These are phyloP conservation scores for Clonostachys rhizophaga DNA, from an alignment of 2,329 filamentous ascomycete species.

Conservation along the genomic window DNA sequence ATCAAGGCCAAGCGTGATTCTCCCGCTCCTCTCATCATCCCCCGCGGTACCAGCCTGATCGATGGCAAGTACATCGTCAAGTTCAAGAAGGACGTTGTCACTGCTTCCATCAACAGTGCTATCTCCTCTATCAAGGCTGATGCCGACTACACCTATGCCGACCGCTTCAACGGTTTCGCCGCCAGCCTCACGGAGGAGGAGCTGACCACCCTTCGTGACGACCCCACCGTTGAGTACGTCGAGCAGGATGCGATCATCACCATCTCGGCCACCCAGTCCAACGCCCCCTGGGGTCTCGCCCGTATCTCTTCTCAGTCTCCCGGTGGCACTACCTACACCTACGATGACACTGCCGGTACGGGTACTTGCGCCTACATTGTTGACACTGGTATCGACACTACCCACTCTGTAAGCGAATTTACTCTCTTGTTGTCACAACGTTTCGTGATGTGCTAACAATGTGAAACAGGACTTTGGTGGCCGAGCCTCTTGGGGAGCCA, in stretches of 20 bases:
- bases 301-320: conserved; percentile 25
- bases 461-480: conserved; percentile 28
- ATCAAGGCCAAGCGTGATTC: conserved; percentile 16
- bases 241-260: conserved; percentile 38
- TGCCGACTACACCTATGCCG: conserved; percentile 21
- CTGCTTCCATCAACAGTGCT: conserved; percentile 13
- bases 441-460: neutral
- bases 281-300: conserved; percentile 33
- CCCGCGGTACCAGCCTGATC: conserved; percentile 20
- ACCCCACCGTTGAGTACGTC: conserved; percentile 26
- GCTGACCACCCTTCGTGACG: conserved; percentile 13
- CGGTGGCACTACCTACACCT: conserved; percentile 22
- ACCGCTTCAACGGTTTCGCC: conserved; percentile 18
- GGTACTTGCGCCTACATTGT: conserved; percentile 38
- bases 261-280: conserved; percentile 41
- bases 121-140: conserved; percentile 18
- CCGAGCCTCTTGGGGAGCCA: conserved; percentile 31
- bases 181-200: conserved; percentile 14
- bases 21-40: conserved; percentile 24
- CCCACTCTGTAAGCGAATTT: conserved; percentile 22
- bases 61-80: conserved; percentile 31
- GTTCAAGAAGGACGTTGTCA: conserved; percentile 17
- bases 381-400: conserved; percentile 33
- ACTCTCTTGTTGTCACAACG: too few relatives aligned
- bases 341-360: conserved; percentile 27